Evolutionary conservation across 805 yeast species (phyloP).

Genomic region (Candida nonsorbophila): DNA sequence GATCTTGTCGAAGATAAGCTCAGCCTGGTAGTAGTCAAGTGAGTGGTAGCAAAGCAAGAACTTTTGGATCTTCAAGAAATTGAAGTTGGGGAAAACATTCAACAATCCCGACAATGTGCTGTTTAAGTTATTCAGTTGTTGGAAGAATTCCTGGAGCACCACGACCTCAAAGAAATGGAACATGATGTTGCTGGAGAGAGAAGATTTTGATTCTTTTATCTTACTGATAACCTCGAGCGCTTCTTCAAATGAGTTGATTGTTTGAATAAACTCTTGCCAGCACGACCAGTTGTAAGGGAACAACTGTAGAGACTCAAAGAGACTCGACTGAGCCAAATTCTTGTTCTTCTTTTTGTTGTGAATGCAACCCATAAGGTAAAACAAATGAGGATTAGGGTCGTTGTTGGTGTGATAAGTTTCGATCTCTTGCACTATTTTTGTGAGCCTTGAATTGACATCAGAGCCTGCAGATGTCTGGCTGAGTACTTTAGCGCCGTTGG

Average conservation of each 20-base stretch:
- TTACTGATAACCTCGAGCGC: conserved; percentile 39
- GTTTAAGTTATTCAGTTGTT: conserved; percentile 50
- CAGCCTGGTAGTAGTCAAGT: conserved; percentile 81
- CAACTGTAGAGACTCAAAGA: conserved; percentile 54
- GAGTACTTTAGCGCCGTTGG: conserved; percentile 1
- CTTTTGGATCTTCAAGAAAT: conserved; percentile 71
- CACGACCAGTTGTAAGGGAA: conserved; percentile 93
- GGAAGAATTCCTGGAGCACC: conserved; percentile 74
- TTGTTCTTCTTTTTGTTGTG: conserved; percentile 57
- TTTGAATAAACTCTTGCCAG: conserved; percentile 74
- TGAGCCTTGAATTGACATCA: conserved; percentile 24
- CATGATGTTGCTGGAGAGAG: conserved; percentile 27
- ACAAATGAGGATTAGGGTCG: conserved; percentile 52
- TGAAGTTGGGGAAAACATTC: conserved; percentile 63
- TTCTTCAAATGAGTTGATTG: conserved; percentile 58
- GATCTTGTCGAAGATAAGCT: conserved; percentile 69
- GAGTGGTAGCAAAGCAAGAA: conserved; percentile 80
- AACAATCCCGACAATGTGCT: conserved; percentile 24
- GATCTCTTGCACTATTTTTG: conserved; percentile 35
- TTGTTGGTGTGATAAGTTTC: conserved; percentile 21
- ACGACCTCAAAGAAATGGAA: conserved; percentile 58
- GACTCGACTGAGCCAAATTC: conserved; percentile 53
- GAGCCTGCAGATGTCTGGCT: conserved; percentile 1
- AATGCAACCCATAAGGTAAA: conserved; percentile 68
- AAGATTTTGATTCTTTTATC: conserved; percentile 28